Percentiles rank a stretch among this genome's conserved stretches.
These are phyloP conservation scores for Monilinia aucupariae DNA, from an alignment of 2,329 filamentous ascomycete genomes.

Conservation along the genomic window DNA sequence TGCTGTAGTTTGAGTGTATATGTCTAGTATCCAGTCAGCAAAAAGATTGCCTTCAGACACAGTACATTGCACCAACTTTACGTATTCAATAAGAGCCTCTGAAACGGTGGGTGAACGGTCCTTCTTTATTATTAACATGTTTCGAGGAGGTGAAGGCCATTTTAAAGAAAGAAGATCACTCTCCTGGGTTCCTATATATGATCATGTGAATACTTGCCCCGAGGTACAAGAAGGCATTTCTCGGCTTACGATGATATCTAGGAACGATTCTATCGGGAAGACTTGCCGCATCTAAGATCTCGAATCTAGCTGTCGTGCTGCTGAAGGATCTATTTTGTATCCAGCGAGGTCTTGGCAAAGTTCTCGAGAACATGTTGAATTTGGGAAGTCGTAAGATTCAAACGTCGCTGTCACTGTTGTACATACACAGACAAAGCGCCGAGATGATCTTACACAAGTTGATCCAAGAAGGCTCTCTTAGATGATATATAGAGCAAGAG, in stretches of 20 bases:
- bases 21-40: slow-evolving; percentile 46
- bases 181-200: slow-evolving; percentile 44
- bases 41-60: neutral
- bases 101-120: slow-evolving; percentile 44
- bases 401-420: neutral
- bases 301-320: slow-evolving; percentile 40
- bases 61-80: slow-evolving; percentile 28
- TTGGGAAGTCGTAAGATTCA: neutral
- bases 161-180: slow-evolving; percentile 59
- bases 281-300: slow-evolving; percentile 46
- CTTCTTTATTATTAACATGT: slow-evolving; percentile 65
- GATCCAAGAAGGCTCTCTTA: neutral
- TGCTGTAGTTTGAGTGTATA: slow-evolving; percentile 72
- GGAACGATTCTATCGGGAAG: slow-evolving; percentile 56
- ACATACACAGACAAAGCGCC: neutral
- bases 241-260: slow-evolving; percentile 52
- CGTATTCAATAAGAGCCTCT: slow-evolving; percentile 37
- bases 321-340: slow-evolving; percentile 41
- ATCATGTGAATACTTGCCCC: slow-evolving; percentile 37
- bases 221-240: neutral
- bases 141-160: slow-evolving; percentile 64
- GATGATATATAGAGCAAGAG: neutral
- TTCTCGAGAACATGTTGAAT: slow-evolving; percentile 24
- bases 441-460: slow-evolving; percentile 1
- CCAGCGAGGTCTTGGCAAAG: slow-evolving; percentile 13